A percentile compares a stretch with the other conserved stretches of the same genome.
Conservation (phyloP, 2,329 filamentous ascomycete genomes). For the Pseudopyricularia cyperi region DNA sequence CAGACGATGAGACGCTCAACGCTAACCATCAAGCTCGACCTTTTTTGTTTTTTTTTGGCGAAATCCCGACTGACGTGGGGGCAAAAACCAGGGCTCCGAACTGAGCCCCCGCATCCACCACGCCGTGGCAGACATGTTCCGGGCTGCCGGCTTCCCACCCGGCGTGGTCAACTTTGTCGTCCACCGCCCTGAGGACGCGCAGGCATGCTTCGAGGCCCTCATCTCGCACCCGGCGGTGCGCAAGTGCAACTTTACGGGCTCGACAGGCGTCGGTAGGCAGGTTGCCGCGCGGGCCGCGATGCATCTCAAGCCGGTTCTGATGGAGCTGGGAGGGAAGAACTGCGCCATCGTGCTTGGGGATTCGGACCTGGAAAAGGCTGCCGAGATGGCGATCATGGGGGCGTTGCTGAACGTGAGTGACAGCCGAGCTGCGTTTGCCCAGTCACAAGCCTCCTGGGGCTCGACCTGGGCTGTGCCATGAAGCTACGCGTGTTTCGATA, state of each 20-base stretch:
- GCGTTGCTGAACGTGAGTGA: neutral
- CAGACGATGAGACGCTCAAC: neutral
- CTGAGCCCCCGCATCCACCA: constrained; percentile 17
- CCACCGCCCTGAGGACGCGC: constrained; percentile 17
- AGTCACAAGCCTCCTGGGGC: no score
- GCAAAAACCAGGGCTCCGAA: constrained; percentile 17
- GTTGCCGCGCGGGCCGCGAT: constrained; percentile 22
- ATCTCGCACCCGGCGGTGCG: constrained; percentile 21
- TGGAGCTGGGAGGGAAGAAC: constrained; percentile 36
- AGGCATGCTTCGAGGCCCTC: constrained; percentile 19
- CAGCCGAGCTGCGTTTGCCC: neutral
- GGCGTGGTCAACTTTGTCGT: constrained; percentile 26
- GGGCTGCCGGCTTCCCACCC: constrained; percentile 25
- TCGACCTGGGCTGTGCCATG: no score
- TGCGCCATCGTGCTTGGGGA: constrained; percentile 28
- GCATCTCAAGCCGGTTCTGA: constrained; percentile 28
- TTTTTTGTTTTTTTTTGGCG: neutral
- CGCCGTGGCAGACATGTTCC: constrained; percentile 19
- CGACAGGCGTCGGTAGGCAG: constrained; percentile 25
- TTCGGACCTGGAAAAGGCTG: constrained; percentile 28
- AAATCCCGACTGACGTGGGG: neutral
- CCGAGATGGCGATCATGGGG: constrained; percentile 3
- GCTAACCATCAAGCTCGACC: neutral
- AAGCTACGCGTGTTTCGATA: neutral
- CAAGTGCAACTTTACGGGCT: constrained; percentile 31